phyloP scores from a whole-genome alignment of 345 rosid species.

The Syzygium grande region DNA sequence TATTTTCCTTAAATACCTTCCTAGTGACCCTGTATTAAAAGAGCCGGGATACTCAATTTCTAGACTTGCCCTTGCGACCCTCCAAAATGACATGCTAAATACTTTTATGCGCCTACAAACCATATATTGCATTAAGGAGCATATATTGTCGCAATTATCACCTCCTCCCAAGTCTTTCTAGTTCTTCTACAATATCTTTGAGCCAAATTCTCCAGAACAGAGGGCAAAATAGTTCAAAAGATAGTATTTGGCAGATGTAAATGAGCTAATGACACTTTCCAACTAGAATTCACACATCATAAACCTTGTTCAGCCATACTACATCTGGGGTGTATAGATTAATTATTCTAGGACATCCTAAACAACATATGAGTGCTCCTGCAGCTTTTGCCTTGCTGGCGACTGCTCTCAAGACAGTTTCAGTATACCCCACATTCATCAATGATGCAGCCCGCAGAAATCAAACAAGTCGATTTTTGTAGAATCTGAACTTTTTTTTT shows the following conservation, averaged over 20 bases:
- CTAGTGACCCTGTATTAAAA: neutral
- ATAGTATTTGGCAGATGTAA: neutral
- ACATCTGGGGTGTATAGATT: neutral
- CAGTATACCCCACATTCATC: neutral
- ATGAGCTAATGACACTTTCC: neutral
- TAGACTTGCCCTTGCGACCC: neutral
- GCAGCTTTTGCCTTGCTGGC: neutral
- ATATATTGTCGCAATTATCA: neutral
- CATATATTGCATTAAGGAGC: neutral
- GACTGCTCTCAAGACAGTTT: neutral
- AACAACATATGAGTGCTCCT: neutral
- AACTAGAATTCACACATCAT: neutral
- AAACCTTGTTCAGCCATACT: neutral
- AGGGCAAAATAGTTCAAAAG: neutral
- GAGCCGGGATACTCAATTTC: neutral
- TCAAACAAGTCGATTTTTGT: neutral
- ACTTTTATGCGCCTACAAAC: neutral
- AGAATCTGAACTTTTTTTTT: neutral
- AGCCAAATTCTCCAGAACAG: neutral
- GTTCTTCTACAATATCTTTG: neutral
- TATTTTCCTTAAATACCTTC: neutral
- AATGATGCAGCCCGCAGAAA: neutral
- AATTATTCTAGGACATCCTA: neutral
- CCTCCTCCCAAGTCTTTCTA: neutral
- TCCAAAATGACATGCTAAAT: neutral